A percentile compares a stretch with the other conserved stretches of the same genome.
Conservation (phyloP, 257 asterid species). For the Ehretia macrophylla region DNA sequence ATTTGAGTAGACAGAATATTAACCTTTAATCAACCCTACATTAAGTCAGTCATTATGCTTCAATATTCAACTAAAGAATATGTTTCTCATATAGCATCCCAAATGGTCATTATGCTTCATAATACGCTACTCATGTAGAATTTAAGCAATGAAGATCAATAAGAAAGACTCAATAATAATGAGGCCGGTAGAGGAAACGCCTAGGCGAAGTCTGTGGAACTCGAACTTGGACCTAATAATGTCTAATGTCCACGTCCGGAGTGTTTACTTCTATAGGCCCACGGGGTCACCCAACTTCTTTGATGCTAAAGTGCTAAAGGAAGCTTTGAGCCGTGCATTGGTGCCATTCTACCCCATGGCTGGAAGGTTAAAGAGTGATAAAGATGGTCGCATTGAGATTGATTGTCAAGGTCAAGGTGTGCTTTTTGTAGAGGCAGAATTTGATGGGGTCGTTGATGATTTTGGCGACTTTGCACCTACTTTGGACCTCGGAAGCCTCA, state of each 20-base stretch:
- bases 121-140: too few species aligned
- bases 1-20: too few species aligned
- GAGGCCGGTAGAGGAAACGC: constrained; percentile 66
- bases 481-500: constrained; percentile 69
- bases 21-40: too few species aligned
- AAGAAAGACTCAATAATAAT: constrained; percentile 66
- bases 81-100: too few species aligned
- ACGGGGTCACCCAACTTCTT: constrained; percentile 53
- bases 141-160: constrained; percentile 54
- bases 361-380: constrained; percentile 84
- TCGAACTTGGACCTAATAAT: constrained; percentile 93
- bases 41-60: too few species aligned
- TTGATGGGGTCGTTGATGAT: constrained; percentile 61
- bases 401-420: constrained; percentile 70
- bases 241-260: constrained; percentile 94
- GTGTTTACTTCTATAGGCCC: constrained; percentile 89
- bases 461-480: constrained; percentile 85
- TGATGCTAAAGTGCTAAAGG: constrained; percentile 55
- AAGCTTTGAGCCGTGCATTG: constrained; percentile 67
- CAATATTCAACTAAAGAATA: too few species aligned
- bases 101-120: too few species aligned
- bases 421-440: constrained; percentile 71
- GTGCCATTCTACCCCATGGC: constrained; percentile 99
- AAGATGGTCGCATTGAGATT: constrained; percentile 78
- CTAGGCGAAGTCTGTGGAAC: constrained; percentile 67